Evolutionary conservation across 768 basidiomycete species (phyloP), one percentile per base, ranked within the genome.

Genomic region (Vishniacozyma victoriae): DNA sequence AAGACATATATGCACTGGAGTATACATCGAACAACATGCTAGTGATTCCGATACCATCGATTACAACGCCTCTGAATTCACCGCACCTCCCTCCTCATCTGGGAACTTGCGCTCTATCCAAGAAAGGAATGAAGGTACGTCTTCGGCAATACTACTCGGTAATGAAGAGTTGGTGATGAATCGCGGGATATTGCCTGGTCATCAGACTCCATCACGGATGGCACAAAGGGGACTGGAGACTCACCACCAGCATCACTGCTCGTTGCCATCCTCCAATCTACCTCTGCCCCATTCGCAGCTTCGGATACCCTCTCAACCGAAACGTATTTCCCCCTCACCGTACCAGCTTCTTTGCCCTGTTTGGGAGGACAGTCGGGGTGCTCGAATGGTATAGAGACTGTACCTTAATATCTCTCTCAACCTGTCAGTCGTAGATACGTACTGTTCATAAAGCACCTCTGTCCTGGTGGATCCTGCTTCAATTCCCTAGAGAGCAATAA

Each of bases 211-310:
- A 5, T 5, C 9, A 3, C 11, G 13, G 35, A 24, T 4, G 20
- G 19, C 33, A 35, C 15, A 3, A 3, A 35, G 22, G 35, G 16
- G 23, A 16, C 11, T 11, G 5, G 2, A 13, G 7, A 62, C 67
- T 57, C 48, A 69, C 70, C 68, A 15, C 69, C 69, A 19, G 69
- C 69, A 53, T 66, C 63, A 50, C 54, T 57, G 20, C 55, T 57
- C 44, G 69, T 70, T 5, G 62, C 60, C 69, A 70, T 70, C 29
- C 54, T 57, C 72, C 72, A 73, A 25, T 64, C 58, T 3, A 72
- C 64, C 16, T 57, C 39, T 11, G 36, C 42, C 7, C 64, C 66
- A 11, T 41, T 47, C 4, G 62, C 48, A 6, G 47, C 15, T 50
- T 70, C 71, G 13, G 35, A 24, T 0, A 71, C 65, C 5, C 58